Evolutionary conservation across 75 land plant species (phyloP).

Genomic region (Pinus albicaulis): DNA sequence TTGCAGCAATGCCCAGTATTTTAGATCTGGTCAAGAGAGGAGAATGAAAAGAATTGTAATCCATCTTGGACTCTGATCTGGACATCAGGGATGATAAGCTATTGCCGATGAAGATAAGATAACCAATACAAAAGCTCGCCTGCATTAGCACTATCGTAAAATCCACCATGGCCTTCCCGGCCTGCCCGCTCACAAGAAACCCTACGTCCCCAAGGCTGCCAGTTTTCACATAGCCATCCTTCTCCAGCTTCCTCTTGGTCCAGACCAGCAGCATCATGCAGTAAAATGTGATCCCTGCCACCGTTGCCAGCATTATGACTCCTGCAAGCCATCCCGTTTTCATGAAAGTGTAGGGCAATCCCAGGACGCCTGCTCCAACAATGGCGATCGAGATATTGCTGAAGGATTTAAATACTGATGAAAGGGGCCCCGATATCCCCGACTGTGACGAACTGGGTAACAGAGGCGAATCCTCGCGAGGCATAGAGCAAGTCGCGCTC

Average conservation of each 20-base stretch:
- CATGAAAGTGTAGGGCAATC: conserved; percentile 91
- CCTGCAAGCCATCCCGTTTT: conserved; percentile 76
- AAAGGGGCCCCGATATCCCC: too few relatives aligned
- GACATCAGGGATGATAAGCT: conserved; percentile 47
- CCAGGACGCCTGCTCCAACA: conserved; percentile 93
- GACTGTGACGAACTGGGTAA: too few relatives aligned
- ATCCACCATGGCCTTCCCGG: conserved; percentile 70
- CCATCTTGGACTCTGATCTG: neutral
- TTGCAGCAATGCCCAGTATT: conserved; percentile 35
- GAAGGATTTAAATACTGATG: conserved; percentile 74
- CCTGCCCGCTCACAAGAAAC: conserved; percentile 45
- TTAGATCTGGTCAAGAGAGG: neutral
- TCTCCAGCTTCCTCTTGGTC: conserved; percentile 55
- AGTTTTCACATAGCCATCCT: conserved; percentile 27
- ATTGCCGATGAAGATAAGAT: conserved; percentile 78
- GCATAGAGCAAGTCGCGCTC: too few relatives aligned
- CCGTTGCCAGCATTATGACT: conserved; percentile 31
- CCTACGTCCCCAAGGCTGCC: conserved; percentile 86
- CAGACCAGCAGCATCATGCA: conserved; percentile 88
- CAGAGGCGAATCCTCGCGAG: too few relatives aligned
- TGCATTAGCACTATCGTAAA: conserved; percentile 71
- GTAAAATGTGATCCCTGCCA: conserved; percentile 59
- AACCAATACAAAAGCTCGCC: conserved; percentile 74
- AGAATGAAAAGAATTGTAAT: neutral
- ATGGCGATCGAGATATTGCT: conserved; percentile 89